phyloP scores from a whole-genome alignment of 257 asterid genomes.

The Gardenia jasminoides region DNA sequence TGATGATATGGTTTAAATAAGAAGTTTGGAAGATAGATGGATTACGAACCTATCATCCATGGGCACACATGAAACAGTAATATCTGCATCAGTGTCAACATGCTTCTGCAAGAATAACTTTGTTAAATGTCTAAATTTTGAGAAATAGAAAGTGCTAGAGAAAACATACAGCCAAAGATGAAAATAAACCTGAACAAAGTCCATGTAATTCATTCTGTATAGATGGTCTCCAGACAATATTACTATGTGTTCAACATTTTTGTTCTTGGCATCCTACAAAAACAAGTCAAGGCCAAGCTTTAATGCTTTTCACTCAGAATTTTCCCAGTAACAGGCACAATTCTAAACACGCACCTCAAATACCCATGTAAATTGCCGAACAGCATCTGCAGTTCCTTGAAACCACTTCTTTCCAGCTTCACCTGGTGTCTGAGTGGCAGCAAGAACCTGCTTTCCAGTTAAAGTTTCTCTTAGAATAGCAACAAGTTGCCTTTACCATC shows the following conservation, averaged over 20 bases:
- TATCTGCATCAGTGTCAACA: slow-evolving; percentile 84
- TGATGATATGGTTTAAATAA: too few species aligned
- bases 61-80: slow-evolving; percentile 92
- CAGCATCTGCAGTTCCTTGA: slow-evolving; percentile 99
- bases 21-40: not conserved
- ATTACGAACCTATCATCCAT: slow-evolving; percentile 74
- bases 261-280: slow-evolving; percentile 74
- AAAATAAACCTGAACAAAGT: slow-evolving; percentile 77
- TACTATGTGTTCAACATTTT: slow-evolving; percentile 68
- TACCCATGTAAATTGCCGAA: slow-evolving; percentile 90
- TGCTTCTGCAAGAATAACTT: slow-evolving; percentile 67
- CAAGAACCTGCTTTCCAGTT: slow-evolving; percentile 60
- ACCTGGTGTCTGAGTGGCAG: slow-evolving; percentile 98
- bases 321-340: not conserved
- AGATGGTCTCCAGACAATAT: slow-evolving; percentile 97
- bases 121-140: not conserved
- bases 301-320: slow-evolving; percentile 5
- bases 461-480: not conserved
- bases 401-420: slow-evolving; percentile 92
- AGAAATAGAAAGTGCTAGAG: not conserved
- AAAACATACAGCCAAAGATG: not conserved
- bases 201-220: slow-evolving; percentile 96
- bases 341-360: slow-evolving; percentile 60
- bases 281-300: slow-evolving; percentile 12
- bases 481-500: not conserved